Base-by-base conservation (phyloP, 2,329 filamentous ascomycete species). In the Cladosporium sphaerospermum region DNA sequence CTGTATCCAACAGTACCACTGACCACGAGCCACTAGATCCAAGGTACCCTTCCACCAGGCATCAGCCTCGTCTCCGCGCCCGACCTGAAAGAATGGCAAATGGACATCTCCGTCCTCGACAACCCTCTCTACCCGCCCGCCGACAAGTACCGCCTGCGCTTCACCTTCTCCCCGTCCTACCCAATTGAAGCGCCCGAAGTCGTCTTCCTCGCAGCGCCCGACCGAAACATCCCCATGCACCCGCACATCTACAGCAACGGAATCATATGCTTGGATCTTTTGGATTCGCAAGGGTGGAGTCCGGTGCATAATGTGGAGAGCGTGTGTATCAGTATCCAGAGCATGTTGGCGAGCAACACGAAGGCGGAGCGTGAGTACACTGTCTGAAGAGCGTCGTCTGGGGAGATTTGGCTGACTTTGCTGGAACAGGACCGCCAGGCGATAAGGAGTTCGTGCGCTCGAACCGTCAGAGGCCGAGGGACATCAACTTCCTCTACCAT, bases 171-270 rank as follows among this genome's bases (percentile, higher is more conserved):
- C 56, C 77, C 79, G 32, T 82, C 81, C 61, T 99, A 99, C 67
- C 93, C 93, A 13, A 99, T 99, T 64, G 92, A 96, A 75, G 87
- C 93, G 0, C 93, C 93, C 19, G 93, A 99, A 77, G 93, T 97
- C 60, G 87, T 88, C 53, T 99, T 99, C 67, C 78, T 89, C 52
- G 62, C 74, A 81, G 64, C 64, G 37, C 68, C 72, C 1, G 69
- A 71, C 39, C 78, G 80, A 40, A 74, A 77, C 2, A 91, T 99
- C 63, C 93, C 93, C 1, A 91, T 96, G 69, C 93, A 99, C 66
- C 93, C 93, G 3, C 93, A 99, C 74, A 88, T 99, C 71, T 99
- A 99, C 75, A 93, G 88, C 62, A 99, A 99, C 71, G 93, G 93
- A 62, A 96, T 97, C 70, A 99, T 99, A 67, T 99, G 93, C 66